Evolutionary conservation across 495 filamentous ascomycete genomes (phyloP).

Genomic region (Daldinia grandis): DNA sequence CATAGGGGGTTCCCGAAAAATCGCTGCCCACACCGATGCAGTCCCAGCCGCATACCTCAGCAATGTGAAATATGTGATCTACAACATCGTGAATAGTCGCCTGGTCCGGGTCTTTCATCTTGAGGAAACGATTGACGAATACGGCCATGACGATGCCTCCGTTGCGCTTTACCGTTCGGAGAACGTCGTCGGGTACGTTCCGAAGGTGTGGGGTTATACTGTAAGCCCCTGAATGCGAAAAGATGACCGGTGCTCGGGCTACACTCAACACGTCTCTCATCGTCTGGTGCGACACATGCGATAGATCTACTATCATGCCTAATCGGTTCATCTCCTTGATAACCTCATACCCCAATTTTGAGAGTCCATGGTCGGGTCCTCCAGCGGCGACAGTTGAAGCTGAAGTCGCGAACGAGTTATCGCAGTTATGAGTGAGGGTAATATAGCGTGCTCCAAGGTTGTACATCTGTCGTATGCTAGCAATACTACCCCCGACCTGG

Average conservation of each 20-base stretch:
- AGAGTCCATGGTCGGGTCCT: conserved; percentile 32
- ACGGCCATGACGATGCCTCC: conserved; percentile 69
- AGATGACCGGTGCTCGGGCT: conserved; percentile 62
- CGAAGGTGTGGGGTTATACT: conserved; percentile 63
- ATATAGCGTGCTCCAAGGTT: conserved; percentile 50
- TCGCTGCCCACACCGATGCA: conserved; percentile 71
- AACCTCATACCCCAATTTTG: conserved; percentile 29
- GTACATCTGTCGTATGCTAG: conserved; percentile 48
- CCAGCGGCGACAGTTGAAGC: conserved; percentile 50
- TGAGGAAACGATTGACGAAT: conserved; percentile 70
- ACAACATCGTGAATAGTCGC: conserved; percentile 71
- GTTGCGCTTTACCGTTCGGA: conserved; percentile 62
- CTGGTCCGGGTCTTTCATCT: conserved; percentile 59
- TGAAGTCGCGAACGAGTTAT: conserved; percentile 61
- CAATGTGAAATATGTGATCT: conserved; percentile 68
- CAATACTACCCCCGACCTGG: conserved; percentile 40
- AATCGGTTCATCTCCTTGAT: conserved; percentile 64
- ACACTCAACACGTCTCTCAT: conserved; percentile 65
- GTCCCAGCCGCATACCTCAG: conserved; percentile 62
- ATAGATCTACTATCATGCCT: conserved; percentile 59
- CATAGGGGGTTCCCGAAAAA: conserved; percentile 65
- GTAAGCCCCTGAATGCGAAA: conserved; percentile 64
- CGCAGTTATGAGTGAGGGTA: conserved; percentile 51
- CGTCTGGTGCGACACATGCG: conserved; percentile 63
- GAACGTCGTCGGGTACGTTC: conserved; percentile 68